Evolutionary conservation across 345 rosid species (phyloP).

Genomic region (Rubroshorea leprosula): DNA sequence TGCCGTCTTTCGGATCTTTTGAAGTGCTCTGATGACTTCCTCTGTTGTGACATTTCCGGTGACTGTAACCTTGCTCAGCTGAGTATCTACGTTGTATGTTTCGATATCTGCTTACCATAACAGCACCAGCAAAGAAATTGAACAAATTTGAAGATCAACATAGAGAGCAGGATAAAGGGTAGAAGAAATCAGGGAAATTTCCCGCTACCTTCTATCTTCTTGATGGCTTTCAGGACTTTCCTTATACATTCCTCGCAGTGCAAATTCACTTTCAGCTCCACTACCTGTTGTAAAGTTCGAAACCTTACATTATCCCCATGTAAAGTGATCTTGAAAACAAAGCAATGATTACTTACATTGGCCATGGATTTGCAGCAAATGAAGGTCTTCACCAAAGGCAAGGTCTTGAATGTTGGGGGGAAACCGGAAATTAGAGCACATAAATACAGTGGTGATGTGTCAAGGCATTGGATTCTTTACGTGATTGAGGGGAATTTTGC

Average conservation of each 20-base stretch:
- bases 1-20: conserved; percentile 67
- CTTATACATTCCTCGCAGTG: conserved; percentile 77
- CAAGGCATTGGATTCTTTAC: conserved; percentile 39
- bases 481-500: conserved; percentile 21
- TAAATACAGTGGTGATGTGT: conserved; percentile 7
- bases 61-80: conserved; percentile 74
- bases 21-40: conserved; percentile 63
- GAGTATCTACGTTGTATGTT: conserved; percentile 66
- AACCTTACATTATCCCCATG: too few relatives aligned
- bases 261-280: conserved; percentile 71
- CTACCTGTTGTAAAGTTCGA: conserved; percentile 41
- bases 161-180: neutral
- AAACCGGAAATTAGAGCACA: neutral
- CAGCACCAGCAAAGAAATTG: neutral
- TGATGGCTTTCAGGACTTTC: conserved; percentile 80
- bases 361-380: conserved; percentile 17
- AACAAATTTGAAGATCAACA: neutral
- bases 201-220: conserved; percentile 62
- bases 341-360: conserved; percentile 26
- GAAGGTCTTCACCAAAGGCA: neutral
- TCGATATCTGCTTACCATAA: conserved; percentile 53
- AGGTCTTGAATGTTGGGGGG: neutral
- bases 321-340: too few relatives aligned
- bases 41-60: conserved; percentile 75
- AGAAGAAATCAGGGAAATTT: too few relatives aligned